These are phyloP conservation scores for Entophlyctis luteolus DNA, from an alignment of 192 early-diverging fungal species.

Conservation along the genomic window DNA sequence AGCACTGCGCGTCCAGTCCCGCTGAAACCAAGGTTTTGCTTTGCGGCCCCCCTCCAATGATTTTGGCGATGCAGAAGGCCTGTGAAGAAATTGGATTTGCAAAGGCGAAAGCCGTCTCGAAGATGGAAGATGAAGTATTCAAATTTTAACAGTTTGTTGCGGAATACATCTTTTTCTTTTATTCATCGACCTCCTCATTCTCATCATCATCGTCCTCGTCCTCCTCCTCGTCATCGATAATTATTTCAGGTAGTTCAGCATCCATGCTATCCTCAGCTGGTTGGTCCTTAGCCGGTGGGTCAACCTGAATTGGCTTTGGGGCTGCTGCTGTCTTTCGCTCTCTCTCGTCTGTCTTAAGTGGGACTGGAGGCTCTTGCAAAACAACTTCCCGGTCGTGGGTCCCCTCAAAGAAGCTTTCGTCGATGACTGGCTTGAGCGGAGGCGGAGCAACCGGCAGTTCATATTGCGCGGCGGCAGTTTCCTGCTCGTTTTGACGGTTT, in stretches of 20 bases:
- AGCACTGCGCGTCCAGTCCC: constrained; percentile 67
- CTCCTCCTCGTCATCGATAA: constrained; percentile 3
- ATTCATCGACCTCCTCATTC: not conserved
- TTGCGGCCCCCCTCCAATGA: constrained; percentile 87
- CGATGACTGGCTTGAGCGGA: no score
- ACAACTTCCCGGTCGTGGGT: not conserved
- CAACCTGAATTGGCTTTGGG: not conserved
- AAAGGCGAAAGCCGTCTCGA: constrained; percentile 65
- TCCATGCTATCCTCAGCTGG: not conserved
- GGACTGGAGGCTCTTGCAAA: no score
- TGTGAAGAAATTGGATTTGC: constrained; percentile 75
- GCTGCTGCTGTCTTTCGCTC: not conserved
- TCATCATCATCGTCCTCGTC: constrained; percentile 10
- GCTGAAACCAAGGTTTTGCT: constrained; percentile 81
- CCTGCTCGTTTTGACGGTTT: no score
- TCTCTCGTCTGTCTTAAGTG: no score
- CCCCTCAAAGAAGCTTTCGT: not conserved
- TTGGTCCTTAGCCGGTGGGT: not conserved
- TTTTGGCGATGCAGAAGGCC: constrained; percentile 69
- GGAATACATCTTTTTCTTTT: no score
- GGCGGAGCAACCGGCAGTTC: no score
- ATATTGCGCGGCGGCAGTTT: no score
- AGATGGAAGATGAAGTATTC: constrained; percentile 81
- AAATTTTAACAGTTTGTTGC: constrained; percentile 63
- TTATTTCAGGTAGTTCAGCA: constrained; percentile 8